Evolutionary conservation across 306 rosid species (phyloP).

Genomic region (Vicia faba): DNA sequence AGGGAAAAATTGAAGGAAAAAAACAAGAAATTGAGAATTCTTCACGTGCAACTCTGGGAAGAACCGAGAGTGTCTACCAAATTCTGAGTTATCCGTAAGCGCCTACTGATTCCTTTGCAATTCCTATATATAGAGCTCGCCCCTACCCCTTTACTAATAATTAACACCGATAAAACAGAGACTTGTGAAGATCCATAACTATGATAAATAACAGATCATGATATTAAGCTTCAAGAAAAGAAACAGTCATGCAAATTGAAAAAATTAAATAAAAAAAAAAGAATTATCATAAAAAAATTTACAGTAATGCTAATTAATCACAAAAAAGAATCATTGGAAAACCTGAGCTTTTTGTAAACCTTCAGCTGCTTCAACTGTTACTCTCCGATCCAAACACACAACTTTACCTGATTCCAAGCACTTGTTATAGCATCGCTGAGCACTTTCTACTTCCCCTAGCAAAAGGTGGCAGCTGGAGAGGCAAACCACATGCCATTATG

Average conservation of each 20-base stretch:
- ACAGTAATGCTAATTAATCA: conserved; percentile 17
- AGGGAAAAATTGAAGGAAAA: neutral
- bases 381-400: conserved; percentile 87
- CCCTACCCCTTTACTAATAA: neutral
- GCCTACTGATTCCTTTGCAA: neutral
- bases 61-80: neutral
- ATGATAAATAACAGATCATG: neutral
- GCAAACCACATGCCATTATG: conserved; percentile 31
- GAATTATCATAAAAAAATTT: neutral
- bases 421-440: conserved; percentile 54
- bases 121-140: neutral
- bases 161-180: neutral
- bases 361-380: conserved; percentile 79
- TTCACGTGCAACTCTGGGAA: neutral
- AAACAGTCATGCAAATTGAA: conserved; percentile 19
- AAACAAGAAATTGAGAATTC: neutral
- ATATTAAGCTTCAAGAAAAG: conserved; percentile 16
- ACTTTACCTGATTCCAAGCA: conserved; percentile 61
- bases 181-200: neutral
- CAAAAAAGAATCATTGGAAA: conserved; percentile 41
- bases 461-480: conserved; percentile 78
- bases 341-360: conserved; percentile 89
- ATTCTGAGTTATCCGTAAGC: neutral
- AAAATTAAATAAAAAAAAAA: conserved; percentile 15
- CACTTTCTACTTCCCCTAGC: conserved; percentile 79